phyloP scores from a whole-genome alignment of 352 stramenopile genomes.

The Globisporangium heterothallicum region DNA sequence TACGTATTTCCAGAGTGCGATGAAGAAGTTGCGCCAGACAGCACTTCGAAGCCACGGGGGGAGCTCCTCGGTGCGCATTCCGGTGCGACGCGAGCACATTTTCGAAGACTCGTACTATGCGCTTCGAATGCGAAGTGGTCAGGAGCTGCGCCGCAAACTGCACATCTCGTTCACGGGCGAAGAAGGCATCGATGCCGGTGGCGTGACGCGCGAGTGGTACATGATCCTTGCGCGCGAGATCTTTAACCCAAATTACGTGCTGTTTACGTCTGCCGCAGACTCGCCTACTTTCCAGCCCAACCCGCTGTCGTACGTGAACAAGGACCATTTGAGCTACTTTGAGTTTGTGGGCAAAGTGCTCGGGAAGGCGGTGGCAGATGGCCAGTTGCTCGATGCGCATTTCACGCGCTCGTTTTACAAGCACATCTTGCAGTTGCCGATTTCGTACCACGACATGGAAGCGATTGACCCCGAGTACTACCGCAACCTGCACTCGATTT shows the following conservation, averaged over 20 bases:
- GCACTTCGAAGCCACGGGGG: constrained; percentile 84
- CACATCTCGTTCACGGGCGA: constrained; percentile 98
- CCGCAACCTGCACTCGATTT: constrained; percentile 89
- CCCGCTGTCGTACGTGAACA: constrained; percentile 97
- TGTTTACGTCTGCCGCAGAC: constrained; percentile 98
- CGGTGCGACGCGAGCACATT: constrained; percentile 93
- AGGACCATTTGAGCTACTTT: constrained; percentile 99
- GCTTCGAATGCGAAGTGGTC: constrained; percentile 93
- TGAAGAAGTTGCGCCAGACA: constrained; percentile 87
- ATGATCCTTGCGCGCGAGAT: constrained; percentile 99
- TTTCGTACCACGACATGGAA: constrained; percentile 99
- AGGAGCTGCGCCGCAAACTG: constrained; percentile 95
- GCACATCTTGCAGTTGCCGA: constrained; percentile 97
- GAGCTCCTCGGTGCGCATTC: constrained; percentile 84
- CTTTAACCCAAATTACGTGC: constrained; percentile 99
- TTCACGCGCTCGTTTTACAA: constrained; percentile 99
- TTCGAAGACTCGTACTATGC: constrained; percentile 99
- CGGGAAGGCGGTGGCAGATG: constrained; percentile 98
- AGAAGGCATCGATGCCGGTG: constrained; percentile 98
- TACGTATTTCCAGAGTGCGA: constrained; percentile 96
- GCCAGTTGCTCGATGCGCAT: constrained; percentile 97
- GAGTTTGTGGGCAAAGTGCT: constrained; percentile 98
- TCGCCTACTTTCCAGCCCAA: constrained; percentile 99
- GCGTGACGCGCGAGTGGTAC: constrained; percentile 98
- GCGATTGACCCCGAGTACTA: constrained; percentile 97